These are phyloP conservation scores for Trichoderma aggressivum DNA, from an alignment of 2,329 filamentous ascomycete genomes.

Conservation along the genomic window DNA sequence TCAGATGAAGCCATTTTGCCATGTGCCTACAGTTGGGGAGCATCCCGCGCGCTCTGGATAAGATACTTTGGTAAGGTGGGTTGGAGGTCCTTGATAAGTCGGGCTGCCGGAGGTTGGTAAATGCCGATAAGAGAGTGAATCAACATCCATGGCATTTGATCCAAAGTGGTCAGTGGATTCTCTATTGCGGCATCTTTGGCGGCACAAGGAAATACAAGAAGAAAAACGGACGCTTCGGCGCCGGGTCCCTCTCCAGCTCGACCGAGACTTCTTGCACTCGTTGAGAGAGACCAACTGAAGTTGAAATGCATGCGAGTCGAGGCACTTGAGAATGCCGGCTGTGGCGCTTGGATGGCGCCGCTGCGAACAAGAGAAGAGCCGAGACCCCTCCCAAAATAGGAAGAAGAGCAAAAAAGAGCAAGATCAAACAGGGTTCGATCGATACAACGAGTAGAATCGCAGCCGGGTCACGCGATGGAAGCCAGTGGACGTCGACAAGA, in stretches of 20 bases:
- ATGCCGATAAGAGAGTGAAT: constrained; percentile 11
- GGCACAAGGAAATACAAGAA: not conserved
- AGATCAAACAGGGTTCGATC: not conserved
- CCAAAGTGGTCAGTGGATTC: not conserved
- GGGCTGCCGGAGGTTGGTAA: constrained; percentile 17
- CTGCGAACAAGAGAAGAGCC: not conserved
- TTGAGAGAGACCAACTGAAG: not conserved
- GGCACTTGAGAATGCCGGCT: not conserved
- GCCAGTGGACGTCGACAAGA: not conserved
- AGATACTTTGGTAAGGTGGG: not conserved
- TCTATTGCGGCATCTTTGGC: not conserved
- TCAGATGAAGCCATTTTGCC: not conserved
- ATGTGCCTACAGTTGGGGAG: not conserved
- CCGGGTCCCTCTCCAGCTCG: constrained; percentile 7
- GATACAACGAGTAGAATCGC: not conserved
- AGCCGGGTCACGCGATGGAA: constrained; percentile 5
- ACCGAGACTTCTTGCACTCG: not conserved
- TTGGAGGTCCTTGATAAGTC: not conserved
- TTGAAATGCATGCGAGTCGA: not conserved
- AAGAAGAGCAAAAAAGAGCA: not conserved
- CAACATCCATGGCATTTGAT: not conserved
- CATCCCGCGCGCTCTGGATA: not conserved
- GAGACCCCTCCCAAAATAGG: not conserved
- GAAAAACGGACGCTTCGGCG: constrained; percentile 9
- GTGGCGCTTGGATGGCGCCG: not conserved